Conservation (phyloP, 441 rosid species). For the Mallotus repandus region DNA sequence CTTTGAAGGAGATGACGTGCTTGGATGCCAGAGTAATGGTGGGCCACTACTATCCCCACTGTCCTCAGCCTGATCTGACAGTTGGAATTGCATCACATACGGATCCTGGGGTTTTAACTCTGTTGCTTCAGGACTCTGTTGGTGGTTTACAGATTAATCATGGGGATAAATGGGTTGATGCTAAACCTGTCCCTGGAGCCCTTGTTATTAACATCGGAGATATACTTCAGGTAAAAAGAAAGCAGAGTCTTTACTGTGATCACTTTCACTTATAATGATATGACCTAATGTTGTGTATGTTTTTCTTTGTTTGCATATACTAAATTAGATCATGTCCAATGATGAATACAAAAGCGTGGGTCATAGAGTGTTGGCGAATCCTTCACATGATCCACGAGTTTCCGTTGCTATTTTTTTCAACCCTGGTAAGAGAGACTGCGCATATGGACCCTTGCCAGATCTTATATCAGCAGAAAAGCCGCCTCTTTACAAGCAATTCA, state of each 20-base stretch:
- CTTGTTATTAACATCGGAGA: conserved; percentile 51
- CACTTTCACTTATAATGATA: no score
- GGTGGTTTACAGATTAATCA: conserved; percentile 54
- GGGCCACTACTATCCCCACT: conserved; percentile 51
- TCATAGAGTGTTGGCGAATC: conserved; percentile 53
- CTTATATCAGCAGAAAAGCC: conserved; percentile 40
- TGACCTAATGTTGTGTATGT: neutral
- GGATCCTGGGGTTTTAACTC: conserved; percentile 46
- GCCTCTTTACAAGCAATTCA: conserved; percentile 31
- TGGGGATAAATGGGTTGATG: conserved; percentile 42
- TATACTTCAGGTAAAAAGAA: conserved; percentile 39
- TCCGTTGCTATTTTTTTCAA: conserved; percentile 43
- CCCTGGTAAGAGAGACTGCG: conserved; percentile 30
- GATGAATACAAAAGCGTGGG: conserved; percentile 53
- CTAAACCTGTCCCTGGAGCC: conserved; percentile 47
- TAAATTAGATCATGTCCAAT: conserved; percentile 48
- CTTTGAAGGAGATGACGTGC: conserved; percentile 39
- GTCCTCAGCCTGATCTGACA: conserved; percentile 56
- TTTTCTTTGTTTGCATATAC: neutral
- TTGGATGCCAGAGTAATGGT: conserved; percentile 41
- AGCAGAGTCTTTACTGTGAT: no score
- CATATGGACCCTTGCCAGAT: conserved; percentile 42
- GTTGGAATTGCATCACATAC: conserved; percentile 45
- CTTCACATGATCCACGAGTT: conserved; percentile 33
- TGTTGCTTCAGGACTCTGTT: conserved; percentile 42